Evolutionary conservation across 768 basidiomycete species (phyloP).

Genomic region (Mycena floridula): DNA sequence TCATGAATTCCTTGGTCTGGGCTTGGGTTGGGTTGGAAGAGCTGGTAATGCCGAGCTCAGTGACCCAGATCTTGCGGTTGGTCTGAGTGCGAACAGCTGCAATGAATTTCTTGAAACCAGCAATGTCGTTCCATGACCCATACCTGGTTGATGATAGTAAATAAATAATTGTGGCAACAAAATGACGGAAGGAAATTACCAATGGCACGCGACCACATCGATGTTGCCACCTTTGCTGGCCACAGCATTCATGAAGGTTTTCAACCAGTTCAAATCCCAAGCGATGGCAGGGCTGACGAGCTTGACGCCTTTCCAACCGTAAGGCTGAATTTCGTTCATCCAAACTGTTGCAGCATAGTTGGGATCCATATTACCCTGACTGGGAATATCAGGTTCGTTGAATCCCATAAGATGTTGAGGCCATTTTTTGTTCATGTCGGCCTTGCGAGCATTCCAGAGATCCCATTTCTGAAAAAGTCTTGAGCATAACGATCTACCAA

Average conservation of each 20-base stretch:
- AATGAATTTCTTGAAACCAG: constrained; percentile 3
- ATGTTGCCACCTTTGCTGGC: constrained; percentile 7
- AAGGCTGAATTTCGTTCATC: constrained; percentile 11
- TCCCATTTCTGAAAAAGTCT: too few species aligned
- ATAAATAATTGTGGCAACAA: too few species aligned
- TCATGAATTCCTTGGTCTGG: constrained; percentile 9
- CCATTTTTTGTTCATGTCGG: constrained; percentile 4
- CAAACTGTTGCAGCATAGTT: constrained; percentile 5
- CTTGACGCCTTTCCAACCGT: constrained; percentile 5
- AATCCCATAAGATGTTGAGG: constrained; percentile 6
- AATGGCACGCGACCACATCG: too few species aligned
- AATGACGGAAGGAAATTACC: too few species aligned
- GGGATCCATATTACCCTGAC: constrained; percentile 9
- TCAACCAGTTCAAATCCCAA: constrained; percentile 11
- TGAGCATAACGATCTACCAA: too few species aligned
- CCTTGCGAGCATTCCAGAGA: constrained; percentile 3
- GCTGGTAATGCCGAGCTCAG: constrained; percentile 9
- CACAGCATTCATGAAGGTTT: constrained; percentile 5
- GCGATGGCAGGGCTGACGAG: constrained; percentile 10
- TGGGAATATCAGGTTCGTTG: constrained; percentile 9
- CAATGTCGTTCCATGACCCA: constrained; percentile 9
- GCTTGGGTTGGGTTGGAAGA: constrained; percentile 1
- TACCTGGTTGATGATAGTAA: too few species aligned
- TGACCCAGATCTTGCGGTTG: constrained; percentile 5
- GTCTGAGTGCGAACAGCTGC: constrained; percentile 4